Base-by-base conservation (phyloP, 2,329 filamentous ascomycete genomes). In the Neofusicoccum sp. region DNA sequence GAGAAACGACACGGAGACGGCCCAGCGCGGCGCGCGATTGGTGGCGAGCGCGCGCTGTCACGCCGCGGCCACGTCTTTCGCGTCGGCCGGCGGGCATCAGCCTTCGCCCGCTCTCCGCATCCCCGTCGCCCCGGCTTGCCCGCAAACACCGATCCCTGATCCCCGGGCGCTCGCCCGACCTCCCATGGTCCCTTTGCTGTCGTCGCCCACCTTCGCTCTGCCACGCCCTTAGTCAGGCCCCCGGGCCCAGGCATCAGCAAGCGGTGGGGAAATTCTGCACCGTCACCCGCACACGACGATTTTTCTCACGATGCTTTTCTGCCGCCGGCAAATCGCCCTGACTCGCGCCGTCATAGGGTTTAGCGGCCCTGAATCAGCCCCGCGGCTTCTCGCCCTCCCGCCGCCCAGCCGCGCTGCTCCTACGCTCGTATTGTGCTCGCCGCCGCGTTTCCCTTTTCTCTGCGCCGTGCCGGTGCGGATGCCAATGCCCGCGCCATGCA, bases 61-160 rank as follows among this genome's bases (percentile, higher is more conserved):
- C 28, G 12, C 8, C 6, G 24, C 51, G 51, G 51, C 51, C 51
- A 43, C 51, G 26, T 56, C 51, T 56, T 56, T 56, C 2, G 11
- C 28, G n/a, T 38, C 36, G 51, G 51, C 51, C 4, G 40, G 40
- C 16, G 9, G 40, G 40, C 9, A 4, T 9, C 6, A 20, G 40
- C 40, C 6, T 20, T 11, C 9, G 3, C 26, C n/a, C 34, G 34
- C 34, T 48, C 45, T 31, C 45, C 30, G 34, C 36, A 24, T 31
- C 34, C 7, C 11, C 34, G 34, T 24, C 49, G 36, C 51, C 51
- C 38, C 51, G 36, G 38, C 36, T 40, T 26, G 16, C 34, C 24
- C 49, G 48, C 48, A 51, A 30, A 26, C 48, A 26, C 47, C 48
- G 48, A 53, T 54, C 49, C 49, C 34, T 54, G 51, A 41, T 20